Percentiles rank a stretch among this genome's conserved stretches.
phyloP scores from a whole-genome alignment of 148 eudicot genomes.

The Fagopyrum tataricum region DNA sequence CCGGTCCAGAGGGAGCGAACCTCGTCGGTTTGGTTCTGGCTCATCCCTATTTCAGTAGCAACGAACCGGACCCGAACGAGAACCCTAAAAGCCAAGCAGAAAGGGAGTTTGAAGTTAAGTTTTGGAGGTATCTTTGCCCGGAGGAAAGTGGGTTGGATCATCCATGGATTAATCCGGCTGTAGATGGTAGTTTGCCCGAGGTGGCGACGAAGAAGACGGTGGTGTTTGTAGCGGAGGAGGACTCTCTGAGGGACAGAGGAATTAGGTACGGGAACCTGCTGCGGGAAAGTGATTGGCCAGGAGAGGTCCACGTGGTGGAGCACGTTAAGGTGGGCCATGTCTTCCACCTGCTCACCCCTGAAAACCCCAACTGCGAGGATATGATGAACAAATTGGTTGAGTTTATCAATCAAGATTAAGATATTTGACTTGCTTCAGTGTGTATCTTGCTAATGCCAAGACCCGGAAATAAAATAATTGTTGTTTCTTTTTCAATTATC shows the following conservation, averaged over 20 bases:
- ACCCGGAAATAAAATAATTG: too few species aligned
- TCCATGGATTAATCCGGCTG: constrained; percentile 32
- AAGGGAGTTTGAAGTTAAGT: background rate
- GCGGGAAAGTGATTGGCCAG: constrained; percentile 33
- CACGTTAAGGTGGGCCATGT: constrained; percentile 30
- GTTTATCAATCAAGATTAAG: constrained; percentile 17
- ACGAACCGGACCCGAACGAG: background rate
- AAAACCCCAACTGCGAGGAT: constrained; percentile 14
- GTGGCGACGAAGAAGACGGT: constrained; percentile 29
- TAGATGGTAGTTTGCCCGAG: constrained; percentile 13
- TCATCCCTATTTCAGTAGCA: constrained; percentile 32
- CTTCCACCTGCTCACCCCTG: constrained; percentile 36
- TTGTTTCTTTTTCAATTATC: too few species aligned
- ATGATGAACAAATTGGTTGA: constrained; percentile 24
- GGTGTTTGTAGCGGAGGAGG: constrained; percentile 38
- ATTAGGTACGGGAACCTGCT: constrained; percentile 23
- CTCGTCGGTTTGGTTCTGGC: constrained; percentile 24
- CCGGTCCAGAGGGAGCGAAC: background rate
- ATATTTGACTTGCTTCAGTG: too few species aligned
- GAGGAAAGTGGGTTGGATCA: constrained; percentile 26
- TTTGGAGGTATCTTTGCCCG: constrained; percentile 31
- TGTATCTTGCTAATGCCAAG: too few species aligned
- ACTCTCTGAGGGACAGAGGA: constrained; percentile 32
- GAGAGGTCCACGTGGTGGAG: constrained; percentile 35
- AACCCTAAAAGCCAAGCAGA: constrained; percentile 3